These are phyloP conservation scores for Truncatella angustata DNA, from an alignment of 2,329 filamentous ascomycete species.

Conservation along the genomic window DNA sequence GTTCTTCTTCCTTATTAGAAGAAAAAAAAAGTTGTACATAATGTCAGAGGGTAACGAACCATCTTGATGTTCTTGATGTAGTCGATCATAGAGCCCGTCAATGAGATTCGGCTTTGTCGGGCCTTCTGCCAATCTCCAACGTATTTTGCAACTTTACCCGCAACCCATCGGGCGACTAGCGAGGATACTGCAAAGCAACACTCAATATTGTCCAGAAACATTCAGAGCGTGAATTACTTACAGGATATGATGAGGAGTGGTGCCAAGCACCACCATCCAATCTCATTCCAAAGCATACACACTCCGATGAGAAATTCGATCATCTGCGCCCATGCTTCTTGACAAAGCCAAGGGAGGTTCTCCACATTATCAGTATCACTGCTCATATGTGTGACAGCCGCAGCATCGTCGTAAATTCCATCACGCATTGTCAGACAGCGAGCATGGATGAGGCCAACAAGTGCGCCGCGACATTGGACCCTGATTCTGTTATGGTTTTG, in stretches of 20 bases:
- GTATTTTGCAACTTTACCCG: not conserved
- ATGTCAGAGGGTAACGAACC: not conserved
- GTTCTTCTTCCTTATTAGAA: too few relatives aligned
- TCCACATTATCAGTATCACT: slow-evolving; percentile 3
- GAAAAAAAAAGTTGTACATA: too few relatives aligned
- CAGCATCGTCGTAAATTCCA: slow-evolving; percentile 5
- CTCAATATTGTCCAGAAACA: not conserved
- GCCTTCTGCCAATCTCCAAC: not conserved
- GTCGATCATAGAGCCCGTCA: slow-evolving; percentile 7
- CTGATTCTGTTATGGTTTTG: not conserved
- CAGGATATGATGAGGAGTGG: not conserved
- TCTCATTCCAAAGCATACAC: slow-evolving; percentile 1
- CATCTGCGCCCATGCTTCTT: not conserved
- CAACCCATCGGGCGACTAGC: not conserved
- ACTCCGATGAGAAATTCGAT: slow-evolving; percentile 1
- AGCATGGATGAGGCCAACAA: slow-evolving; percentile 8
- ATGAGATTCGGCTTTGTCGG: slow-evolving; percentile 1
- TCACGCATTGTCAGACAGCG: slow-evolving; percentile 6
- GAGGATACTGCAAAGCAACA: not conserved
- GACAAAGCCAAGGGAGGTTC: not conserved
- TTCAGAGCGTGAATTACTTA: not conserved
- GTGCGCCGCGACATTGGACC: slow-evolving; percentile 1
- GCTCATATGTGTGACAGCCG: slow-evolving; percentile 9
- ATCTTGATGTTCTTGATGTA: slow-evolving; percentile 9
- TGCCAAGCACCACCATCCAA: slow-evolving; percentile 7